Conservation (phyloP, 2,329 filamentous ascomycete species). For the Sclerotinia nivalis region DNA sequence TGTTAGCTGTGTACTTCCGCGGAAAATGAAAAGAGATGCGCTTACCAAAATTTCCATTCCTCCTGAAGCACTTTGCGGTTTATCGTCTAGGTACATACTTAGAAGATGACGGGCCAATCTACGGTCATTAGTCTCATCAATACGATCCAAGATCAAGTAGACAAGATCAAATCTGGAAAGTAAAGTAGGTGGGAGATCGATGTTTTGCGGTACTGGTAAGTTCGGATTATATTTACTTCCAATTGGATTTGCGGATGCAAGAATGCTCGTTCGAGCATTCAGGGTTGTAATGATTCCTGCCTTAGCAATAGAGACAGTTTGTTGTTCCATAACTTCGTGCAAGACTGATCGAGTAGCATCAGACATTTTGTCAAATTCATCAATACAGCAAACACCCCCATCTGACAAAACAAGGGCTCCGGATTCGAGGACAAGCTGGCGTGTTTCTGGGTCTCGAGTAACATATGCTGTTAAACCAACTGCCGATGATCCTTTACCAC, state of each 20-base stretch:
- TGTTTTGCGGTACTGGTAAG: conserved; percentile 94
- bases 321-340: conserved; percentile 81
- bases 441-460: conserved; percentile 71
- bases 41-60: conserved; percentile 78
- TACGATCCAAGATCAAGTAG: conserved; percentile 91
- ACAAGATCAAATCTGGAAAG: conserved; percentile 96
- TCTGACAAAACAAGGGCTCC: conserved; percentile 73
- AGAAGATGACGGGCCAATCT: conserved; percentile 89
- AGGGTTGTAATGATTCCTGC: conserved; percentile 82
- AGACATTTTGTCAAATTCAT: conserved; percentile 80
- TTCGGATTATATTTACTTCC: conserved; percentile 97
- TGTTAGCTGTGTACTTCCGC: conserved; percentile 1
- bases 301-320: conserved; percentile 77
- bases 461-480: conserved; percentile 78
- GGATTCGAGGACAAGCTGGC: conserved; percentile 72
- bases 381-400: conserved; percentile 75
- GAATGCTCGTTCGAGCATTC: conserved; percentile 91
- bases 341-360: conserved; percentile 72
- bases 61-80: conserved; percentile 77
- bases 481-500: conserved; percentile 73
- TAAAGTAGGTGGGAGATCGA: conserved; percentile 91
- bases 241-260: conserved; percentile 96
- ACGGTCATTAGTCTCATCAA: conserved; percentile 87
- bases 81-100: conserved; percentile 95
- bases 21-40: conserved; percentile 30